Base-by-base conservation (phyloP, 2,329 filamentous ascomycete genomes). In the Hypoxylon sp. region DNA sequence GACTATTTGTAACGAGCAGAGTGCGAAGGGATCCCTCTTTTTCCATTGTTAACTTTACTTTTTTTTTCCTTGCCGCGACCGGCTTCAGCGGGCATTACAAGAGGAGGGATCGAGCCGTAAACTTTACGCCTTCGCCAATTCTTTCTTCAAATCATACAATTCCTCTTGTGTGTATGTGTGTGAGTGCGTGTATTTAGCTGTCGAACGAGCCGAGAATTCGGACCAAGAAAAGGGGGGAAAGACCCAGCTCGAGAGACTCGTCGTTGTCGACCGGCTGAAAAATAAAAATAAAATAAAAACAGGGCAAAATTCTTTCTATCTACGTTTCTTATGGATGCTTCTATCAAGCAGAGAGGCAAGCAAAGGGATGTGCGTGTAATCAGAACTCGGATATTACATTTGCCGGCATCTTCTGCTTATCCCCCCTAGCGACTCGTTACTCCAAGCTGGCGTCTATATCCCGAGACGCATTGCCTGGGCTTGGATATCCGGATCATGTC, bases 251-350 rank as follows among this genome's bases (percentile, higher is more conserved):
- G 11, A 21, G 11, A 15, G 15, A 38, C 17, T 8, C 17, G 9
- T 24, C 20, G 13, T 17, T 21, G 11, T 13, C 15, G 20, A 41
- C 20, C 24, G 15, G 18, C 20, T 21, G 11, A 11, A 27, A 27
- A 27, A 27, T n/a, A n/a, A n/a, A n/a, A n/a, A n/a, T n/a, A n/a
- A n/a, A n/a, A n/a, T n/a, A 41, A 41, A 41, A 41, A 41, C 38
- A 41, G 23, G 38, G 38, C 24, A 41, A 41, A 41, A 41, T 24
- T 41, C 20, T n/a, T 41, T 41, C 24, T 21, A 24, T 41, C 38
- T 11, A 41, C 24, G 13, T 11, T 41, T 35, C 8, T 13, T 41
- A 24, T 15, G 4, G 9, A 4, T n/a, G 23, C 2, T 41, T 41
- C 20, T 41, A 7, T 4, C n/a, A n/a, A n/a, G n/a, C n/a, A n/a